Evolutionary conservation across 1,139 yeast genomes (phyloP), one percentile per base, ranked within the genome.

Genomic region (Meyerozyma sp.): DNA sequence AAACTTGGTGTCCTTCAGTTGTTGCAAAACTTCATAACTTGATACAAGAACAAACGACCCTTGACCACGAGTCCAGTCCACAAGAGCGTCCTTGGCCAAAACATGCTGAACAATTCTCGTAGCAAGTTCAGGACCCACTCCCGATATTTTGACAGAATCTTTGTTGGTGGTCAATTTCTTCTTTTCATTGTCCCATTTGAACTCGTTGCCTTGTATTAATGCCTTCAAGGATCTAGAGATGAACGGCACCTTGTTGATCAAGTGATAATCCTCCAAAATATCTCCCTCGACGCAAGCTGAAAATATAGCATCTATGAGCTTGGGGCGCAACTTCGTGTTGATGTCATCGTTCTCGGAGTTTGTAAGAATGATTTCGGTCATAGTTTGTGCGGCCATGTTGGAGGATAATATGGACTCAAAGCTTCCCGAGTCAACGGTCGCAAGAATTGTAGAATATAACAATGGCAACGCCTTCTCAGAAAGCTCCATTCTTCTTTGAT

Each of bases 11-110:
- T 61, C 58, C 23, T 61, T 57, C 56, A 55, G 61, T 38, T 60
- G 49, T 45, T 63, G 57, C 57, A 72, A 68, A n/a, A 75, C 75
- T 62, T 85, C 94, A 53, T 65, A 77, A 11, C 82, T 63, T 2
- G 90, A 76, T 39, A 89, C 91, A 41, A 91, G 73, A 14, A 88
- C 89, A 59, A 93, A 91, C 3, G 96, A 83, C 30, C 94, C 87
- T 50, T 79, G 81, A 41, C 89, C 87, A 40, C 78, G 66, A 40
- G 84, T 77, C 98, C 98, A 91, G 45, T 71, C 75, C 36, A 66
- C 67, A 36, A 87, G 65, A 43, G 75, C 70, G 23, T 55, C 51
- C 41, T 69, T 68, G 23, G 62, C 65, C 49, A 81, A 65, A 35
- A 76, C 55, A 45, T 77, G 78, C 43, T 81, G 79, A 46, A 80